Conservation (phyloP, 2,329 filamentous ascomycete species). For the Fusarium graminum region DNA sequence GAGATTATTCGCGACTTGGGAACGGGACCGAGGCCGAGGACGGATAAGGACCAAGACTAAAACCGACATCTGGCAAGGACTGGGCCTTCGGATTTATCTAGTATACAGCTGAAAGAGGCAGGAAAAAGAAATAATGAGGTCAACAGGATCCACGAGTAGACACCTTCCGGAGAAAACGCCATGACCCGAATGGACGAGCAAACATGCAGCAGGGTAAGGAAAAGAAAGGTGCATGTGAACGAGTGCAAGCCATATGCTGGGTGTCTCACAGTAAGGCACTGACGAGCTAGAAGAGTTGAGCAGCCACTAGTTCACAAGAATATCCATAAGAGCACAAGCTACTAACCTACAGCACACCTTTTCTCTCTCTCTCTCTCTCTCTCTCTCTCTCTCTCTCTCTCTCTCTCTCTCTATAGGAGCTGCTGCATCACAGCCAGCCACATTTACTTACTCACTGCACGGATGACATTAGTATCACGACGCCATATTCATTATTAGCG, state of each 20-base stretch:
- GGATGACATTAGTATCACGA: background rate
- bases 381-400: no score
- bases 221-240: slow-evolving; percentile 26
- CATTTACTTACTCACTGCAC: slow-evolving; percentile 12
- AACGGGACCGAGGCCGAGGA: slow-evolving; percentile 1
- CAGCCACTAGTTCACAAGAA: background rate
- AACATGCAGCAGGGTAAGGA: slow-evolving; percentile 4
- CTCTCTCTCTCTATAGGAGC: background rate
- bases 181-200: background rate
- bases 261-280: background rate
- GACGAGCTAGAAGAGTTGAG: background rate
- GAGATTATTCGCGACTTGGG: slow-evolving; percentile 10
- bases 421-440: slow-evolving; percentile 13
- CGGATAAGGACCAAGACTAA: slow-evolving; percentile 1
- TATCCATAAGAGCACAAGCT: no score
- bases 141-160: background rate
- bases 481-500: background rate
- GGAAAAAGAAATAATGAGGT: slow-evolving; percentile 5
- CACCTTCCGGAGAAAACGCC: background rate
- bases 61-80: slow-evolving; percentile 14
- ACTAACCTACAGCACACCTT: no score
- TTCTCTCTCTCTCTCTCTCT: no score
- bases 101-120: background rate
- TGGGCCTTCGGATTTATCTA: slow-evolving; percentile 21
- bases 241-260: slow-evolving; percentile 24